phyloP scores from a whole-genome alignment of 1,284 basidiomycete species.

The Coriolopsis trogii region DNA sequence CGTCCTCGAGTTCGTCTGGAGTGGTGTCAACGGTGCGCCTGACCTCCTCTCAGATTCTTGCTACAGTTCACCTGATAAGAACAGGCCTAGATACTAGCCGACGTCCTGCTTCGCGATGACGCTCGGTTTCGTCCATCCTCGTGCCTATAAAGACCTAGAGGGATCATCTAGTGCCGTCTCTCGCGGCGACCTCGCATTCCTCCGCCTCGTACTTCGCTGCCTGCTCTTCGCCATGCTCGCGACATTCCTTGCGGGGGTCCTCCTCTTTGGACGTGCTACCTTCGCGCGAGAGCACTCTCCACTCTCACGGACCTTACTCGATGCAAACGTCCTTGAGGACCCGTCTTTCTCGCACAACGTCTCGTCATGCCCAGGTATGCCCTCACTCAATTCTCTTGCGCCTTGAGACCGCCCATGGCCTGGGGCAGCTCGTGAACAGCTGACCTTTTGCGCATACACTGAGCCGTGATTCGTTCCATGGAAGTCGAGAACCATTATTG shows the following conservation, averaged over 20 bases:
- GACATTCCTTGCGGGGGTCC: slow-evolving; percentile 11
- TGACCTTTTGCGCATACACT: too few species aligned
- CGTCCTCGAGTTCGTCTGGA: too few species aligned
- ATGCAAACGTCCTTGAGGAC: background rate
- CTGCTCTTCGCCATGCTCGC: slow-evolving; percentile 18
- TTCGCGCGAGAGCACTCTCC: slow-evolving; percentile 2
- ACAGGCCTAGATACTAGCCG: background rate
- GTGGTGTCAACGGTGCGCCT: slow-evolving; percentile 3
- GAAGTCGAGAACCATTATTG: background rate
- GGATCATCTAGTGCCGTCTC: background rate
- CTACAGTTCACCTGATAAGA: background rate
- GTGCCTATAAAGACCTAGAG: slow-evolving; percentile 13
- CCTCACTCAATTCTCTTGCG: too few species aligned
- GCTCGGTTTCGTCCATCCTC: slow-evolving; percentile 2
- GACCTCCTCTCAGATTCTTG: background rate
- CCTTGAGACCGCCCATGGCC: too few species aligned
- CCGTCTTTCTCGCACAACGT: slow-evolving; percentile 17
- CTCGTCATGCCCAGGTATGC: slow-evolving; percentile 24
- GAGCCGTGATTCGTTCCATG: too few species aligned
- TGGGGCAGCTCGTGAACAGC: too few species aligned
- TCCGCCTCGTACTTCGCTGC: slow-evolving; percentile 12
- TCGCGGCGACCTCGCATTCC: slow-evolving; percentile 4
- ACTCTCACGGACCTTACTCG: slow-evolving; percentile 1
- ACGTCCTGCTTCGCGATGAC: background rate
- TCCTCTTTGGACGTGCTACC: slow-evolving; percentile 4